A percentile compares a stretch with the other conserved stretches of the same genome.
phyloP scores from a whole-genome alignment of 1,139 yeast genomes.

The Pneumocystis wakefieldiae region DNA sequence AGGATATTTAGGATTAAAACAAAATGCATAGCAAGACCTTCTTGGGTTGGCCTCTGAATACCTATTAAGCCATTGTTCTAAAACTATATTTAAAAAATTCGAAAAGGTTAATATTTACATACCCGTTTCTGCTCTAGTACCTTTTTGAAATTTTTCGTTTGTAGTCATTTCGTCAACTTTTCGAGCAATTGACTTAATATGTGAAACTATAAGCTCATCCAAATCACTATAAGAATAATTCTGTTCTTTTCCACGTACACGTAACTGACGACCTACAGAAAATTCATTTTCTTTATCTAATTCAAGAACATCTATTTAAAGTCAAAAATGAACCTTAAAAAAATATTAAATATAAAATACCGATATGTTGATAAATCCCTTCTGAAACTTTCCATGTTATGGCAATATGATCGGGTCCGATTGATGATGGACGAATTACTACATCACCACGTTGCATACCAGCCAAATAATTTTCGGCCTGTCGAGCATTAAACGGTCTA shows the following conservation, averaged over 20 bases:
- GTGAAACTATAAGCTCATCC: constrained; percentile 84
- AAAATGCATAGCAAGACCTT: constrained; percentile 80
- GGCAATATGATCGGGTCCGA: constrained; percentile 74
- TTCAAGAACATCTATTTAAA: constrained; percentile 49
- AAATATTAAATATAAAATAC: not conserved
- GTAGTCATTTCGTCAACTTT: constrained; percentile 73
- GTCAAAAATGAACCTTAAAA: not conserved
- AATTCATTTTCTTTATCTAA: constrained; percentile 47
- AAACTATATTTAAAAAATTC: not conserved
- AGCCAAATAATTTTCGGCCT: constrained; percentile 88
- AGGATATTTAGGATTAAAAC: constrained; percentile 79
- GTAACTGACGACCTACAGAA: constrained; percentile 45
- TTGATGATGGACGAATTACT: constrained; percentile 87
- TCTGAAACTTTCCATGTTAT: constrained; percentile 95
- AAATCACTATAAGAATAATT: constrained; percentile 54
- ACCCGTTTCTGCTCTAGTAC: constrained; percentile 46
- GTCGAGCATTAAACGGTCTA: constrained; percentile 64
- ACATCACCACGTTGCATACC: constrained; percentile 81
- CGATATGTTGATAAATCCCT: constrained; percentile 72
- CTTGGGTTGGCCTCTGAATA: constrained; percentile 84
- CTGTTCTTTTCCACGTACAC: constrained; percentile 40
- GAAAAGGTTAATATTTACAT: not conserved
- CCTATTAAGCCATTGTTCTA: constrained; percentile 67
- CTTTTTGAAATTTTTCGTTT: constrained; percentile 78
- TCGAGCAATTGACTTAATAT: constrained; percentile 70